Evolutionary conservation across 106 monocot genomes (phyloP).

Genomic region (Acanthochlamys bracteata): DNA sequence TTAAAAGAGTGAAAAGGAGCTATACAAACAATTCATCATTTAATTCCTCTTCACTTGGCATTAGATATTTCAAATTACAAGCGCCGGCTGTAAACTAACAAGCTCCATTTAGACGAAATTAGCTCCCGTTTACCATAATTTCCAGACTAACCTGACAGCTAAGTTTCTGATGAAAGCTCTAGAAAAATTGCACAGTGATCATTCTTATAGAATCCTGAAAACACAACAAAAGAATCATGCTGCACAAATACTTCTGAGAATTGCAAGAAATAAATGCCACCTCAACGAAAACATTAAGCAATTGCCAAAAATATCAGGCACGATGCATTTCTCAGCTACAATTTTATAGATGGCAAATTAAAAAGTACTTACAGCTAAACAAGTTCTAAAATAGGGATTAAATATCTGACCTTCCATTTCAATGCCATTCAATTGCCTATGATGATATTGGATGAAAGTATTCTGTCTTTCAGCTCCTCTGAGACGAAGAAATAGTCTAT

Average conservation of each 20-base stretch:
- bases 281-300: background rate
- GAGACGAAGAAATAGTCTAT: conserved; percentile 95
- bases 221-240: background rate
- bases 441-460: conserved; percentile 64
- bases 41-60: too few species aligned
- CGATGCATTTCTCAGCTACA: background rate
- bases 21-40: too few species aligned
- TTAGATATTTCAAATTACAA: too few species aligned
- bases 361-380: too few species aligned
- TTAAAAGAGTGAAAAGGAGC: too few species aligned
- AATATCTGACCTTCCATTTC: conserved; percentile 67
- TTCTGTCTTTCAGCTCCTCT: conserved; percentile 59
- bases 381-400: background rate
- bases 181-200: conserved; percentile 50
- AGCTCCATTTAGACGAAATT: too few species aligned
- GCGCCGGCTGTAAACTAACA: too few species aligned
- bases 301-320: background rate
- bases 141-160: background rate
- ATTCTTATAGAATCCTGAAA: conserved; percentile 40
- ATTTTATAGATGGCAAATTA: background rate
- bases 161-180: conserved; percentile 18
- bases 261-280: background rate
- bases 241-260: background rate
- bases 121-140: too few species aligned
- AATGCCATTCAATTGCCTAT: conserved; percentile 84